A percentile compares a stretch with the other conserved stretches of the same genome.
Conservation (phyloP, 2,329 filamentous ascomycete species). For the Aspergillus sp. region DNA sequence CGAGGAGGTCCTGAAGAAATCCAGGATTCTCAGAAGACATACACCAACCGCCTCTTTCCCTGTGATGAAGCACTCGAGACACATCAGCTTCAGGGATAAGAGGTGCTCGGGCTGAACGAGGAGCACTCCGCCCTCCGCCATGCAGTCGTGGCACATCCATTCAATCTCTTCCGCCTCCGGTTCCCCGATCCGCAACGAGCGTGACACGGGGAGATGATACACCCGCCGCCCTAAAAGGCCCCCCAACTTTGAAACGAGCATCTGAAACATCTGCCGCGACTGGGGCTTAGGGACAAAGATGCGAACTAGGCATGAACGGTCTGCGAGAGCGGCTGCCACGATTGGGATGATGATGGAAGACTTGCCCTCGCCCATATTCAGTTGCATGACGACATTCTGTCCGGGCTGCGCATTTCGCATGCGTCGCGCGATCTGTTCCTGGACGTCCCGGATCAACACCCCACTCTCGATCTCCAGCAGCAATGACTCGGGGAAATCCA, state of each 20-base stretch:
- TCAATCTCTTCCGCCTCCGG: constrained; percentile 40
- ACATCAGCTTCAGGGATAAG: constrained; percentile 65
- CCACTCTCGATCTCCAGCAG: constrained; percentile 66
- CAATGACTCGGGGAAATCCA: constrained; percentile 59
- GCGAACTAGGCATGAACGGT: constrained; percentile 54
- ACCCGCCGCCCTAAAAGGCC: constrained; percentile 48
- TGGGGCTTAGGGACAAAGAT: constrained; percentile 64
- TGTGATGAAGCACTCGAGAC: constrained; percentile 49
- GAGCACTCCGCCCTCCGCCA: constrained; percentile 55
- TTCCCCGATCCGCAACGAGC: constrained; percentile 44
- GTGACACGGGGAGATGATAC: constrained; percentile 51
- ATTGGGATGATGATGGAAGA: constrained; percentile 70
- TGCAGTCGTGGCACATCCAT: constrained; percentile 50
- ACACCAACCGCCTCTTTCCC: constrained; percentile 13
- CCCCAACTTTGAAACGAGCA: constrained; percentile 49
- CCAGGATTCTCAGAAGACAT: constrained; percentile 11
- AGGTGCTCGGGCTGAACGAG: constrained; percentile 66
- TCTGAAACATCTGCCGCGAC: constrained; percentile 56
- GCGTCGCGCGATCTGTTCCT: constrained; percentile 57
- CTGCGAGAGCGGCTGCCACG: constrained; percentile 55
- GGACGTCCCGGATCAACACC: constrained; percentile 61
- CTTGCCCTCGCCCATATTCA: constrained; percentile 74
- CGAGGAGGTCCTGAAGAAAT: constrained; percentile 22
- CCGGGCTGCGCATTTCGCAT: constrained; percentile 52
- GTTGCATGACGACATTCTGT: constrained; percentile 60